Base-by-base conservation (phyloP, 2,329 filamentous ascomycete genomes). In the Endoconidiophora polonica region DNA sequence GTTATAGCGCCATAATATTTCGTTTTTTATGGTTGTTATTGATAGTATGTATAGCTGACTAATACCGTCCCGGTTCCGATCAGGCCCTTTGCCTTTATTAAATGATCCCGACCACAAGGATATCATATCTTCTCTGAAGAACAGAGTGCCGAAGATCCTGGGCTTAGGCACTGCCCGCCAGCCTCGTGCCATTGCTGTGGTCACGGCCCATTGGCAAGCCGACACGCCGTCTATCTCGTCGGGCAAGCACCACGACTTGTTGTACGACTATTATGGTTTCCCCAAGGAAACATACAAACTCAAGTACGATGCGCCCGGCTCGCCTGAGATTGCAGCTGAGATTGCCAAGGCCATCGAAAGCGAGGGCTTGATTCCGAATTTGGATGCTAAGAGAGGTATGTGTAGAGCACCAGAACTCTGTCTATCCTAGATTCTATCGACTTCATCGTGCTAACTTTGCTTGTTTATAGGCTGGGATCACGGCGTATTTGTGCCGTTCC, bases 191-290 rank as follows among this genome's bases (percentile, higher is more conserved):
- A 75, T 78, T 43, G 63, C 77, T 7, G 61, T 78, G 29, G 66
- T 78, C 12, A 78, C 75, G 0, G 74, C 75, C 3, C 74, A 78
- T 62, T 78, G 74, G 75, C 67, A 66, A 2, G 69, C 69, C 2
- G 44, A 55, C 12, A 60, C 60, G 6, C 74, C 74, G 1, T 69
- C 66, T 40, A 70, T 80, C 52, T 74, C 71, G 10, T 72, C 68
- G 2, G 68, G 57, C 3, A 57, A 62, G 18, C 65, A 63, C 22
- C 76, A 71, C 50, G 57, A 62, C 2, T 62, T 80, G 3, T 60
- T 68, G 45, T 80, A 76, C 58, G 75, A 80, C 58, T 80, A 79
- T 61, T 68, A 68, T 56, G 73, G 73, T 16, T 79, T 79, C 57
- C 76, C 76, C 0, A 58, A 64, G 7, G 74, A 74, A 59, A 58